Conservation (phyloP, 2,329 filamentous ascomycete genomes). For the Byssochlamys sp. region DNA sequence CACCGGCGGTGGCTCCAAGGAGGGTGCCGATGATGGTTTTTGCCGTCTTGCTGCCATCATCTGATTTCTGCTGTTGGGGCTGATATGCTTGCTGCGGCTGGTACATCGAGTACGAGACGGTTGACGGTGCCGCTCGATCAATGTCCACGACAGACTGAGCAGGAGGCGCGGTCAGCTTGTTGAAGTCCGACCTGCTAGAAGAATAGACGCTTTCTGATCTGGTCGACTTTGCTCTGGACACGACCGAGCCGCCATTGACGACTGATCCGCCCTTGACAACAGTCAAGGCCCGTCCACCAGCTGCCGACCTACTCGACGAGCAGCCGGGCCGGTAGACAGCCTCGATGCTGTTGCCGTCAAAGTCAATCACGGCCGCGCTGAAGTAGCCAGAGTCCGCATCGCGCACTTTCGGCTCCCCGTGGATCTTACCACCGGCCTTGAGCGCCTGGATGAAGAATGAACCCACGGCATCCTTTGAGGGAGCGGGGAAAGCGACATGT, state of each 20-base stretch:
- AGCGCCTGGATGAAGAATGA: conserved; percentile 63
- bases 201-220: conserved; percentile 20
- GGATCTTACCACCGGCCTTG: conserved; percentile 53
- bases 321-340: conserved; percentile 50
- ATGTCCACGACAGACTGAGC: conserved; percentile 15
- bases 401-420: conserved; percentile 47
- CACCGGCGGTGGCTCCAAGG: conserved; percentile 68
- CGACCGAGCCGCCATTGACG: conserved; percentile 8
- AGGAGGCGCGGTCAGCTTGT: conserved; percentile 9
- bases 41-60: conserved; percentile 38
- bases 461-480: conserved; percentile 55
- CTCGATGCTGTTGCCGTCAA: conserved; percentile 77
- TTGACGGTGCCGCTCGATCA: conserved; percentile 12
- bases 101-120: conserved; percentile 11
- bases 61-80: conserved; percentile 19
- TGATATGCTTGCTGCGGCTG: conserved; percentile 10
- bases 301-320: conserved; percentile 18
- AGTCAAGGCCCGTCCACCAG: conserved; percentile 24
- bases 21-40: conserved; percentile 65
- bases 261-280: conserved; percentile 15
- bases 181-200: conserved; percentile 17
- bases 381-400: conserved; percentile 48
- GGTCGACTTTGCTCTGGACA: conserved; percentile 20
- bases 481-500: conserved; percentile 60
- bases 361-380: conserved; percentile 59